Evolutionary conservation across 73 alveolate genomes (phyloP), one percentile per base, ranked within the genome.

Genomic region (Paramecium pentaurelia): DNA sequence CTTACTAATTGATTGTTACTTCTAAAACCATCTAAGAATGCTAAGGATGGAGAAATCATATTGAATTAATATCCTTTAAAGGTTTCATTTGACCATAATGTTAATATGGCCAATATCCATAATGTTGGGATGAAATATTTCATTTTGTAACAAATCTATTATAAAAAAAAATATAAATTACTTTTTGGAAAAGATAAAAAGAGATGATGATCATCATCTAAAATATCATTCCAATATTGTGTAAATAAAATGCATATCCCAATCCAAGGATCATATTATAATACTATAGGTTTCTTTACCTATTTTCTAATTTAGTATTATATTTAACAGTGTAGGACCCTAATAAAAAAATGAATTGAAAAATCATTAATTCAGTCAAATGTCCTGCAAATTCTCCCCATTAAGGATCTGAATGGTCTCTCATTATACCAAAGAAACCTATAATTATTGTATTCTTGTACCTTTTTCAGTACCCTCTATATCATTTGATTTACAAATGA

Each of bases 241-340:
- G 88, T 77, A 89, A 30, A 73, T 71, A 89, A 8, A 71, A 60
- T 32, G 77, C 71, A 58, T 60, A 71, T 12, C 71, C 38, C 7
- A 83, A 44, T 25, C 94, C 94, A 20, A 89, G 14, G 1, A 47
- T 22, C 47, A 89, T 89, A 60, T 89, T 89, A 73, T 71, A 89
- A 71, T 45, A 25, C 49, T 71, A 71, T 25, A 89, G 70, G 27
- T 80, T 80, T 34, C n/a, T 40, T 8, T 80, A 80, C 27, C 75
- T 40, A 49, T 6, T 27, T 16, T 80, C 75, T 34, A n/a, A 36
- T 18, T 40, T 12, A 27, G 58, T 14, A 27, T 8, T 12, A 20
- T 45, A 80, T 47, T 80, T 80, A 18, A 80, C 73, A 12, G 58
- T 20, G 20, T 25, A 20, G 16, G 91, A 80, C 25, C 91, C 91